Evolutionary conservation across 208 protist genomes (phyloP), one percentile per base, ranked within the genome.

Genomic region (Porcisia deanei): DNA sequence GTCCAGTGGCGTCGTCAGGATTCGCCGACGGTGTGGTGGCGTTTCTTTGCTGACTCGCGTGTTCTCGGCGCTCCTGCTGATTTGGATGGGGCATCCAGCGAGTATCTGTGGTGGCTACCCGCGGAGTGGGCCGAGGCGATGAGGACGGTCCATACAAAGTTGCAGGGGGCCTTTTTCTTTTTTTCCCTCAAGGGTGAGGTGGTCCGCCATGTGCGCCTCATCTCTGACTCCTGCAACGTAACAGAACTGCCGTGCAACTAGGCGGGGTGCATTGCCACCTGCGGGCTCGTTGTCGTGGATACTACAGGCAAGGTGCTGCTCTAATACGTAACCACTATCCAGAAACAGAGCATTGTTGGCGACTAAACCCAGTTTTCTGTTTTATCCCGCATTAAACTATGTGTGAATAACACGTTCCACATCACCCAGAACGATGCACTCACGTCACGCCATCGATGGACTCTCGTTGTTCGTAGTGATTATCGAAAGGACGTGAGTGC

Each of bases 81-180:
- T 45, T 41, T 73, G 39, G 77, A 82, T 0, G 58, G 71, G 4
- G 47, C 20, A 5, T 53, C 52, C 9, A 45, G n/a, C 6, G 12
- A 54, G 37, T 64, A 72, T 45, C 57, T 89, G 68, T 66, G 69
- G 68, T 94, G 90, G 90, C 80, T 90, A 54, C 63, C 73, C 20
- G 78, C 37, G 30, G 88, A 94, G 71, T 94, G 90, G 90, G 58
- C 63, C 7, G 75, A 74, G 59, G 71, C 80, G 34, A 79, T 71
- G 67, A 76, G 72, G 49, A 74, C 34, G 2, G 41, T 77, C 0
- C 2, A 20, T 7, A 58, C 30, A 14, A 76, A 73, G 53, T 58
- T 77, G 55, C 34, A 58, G 53, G 16, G 30, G 6, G 78, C 78
- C 1, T 75, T 82, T 34, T 82, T 77, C 55, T 85, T 71, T 47